These are phyloP conservation scores for Fusarium torreyae DNA, from an alignment of 2,329 filamentous ascomycete genomes.

Conservation along the genomic window DNA sequence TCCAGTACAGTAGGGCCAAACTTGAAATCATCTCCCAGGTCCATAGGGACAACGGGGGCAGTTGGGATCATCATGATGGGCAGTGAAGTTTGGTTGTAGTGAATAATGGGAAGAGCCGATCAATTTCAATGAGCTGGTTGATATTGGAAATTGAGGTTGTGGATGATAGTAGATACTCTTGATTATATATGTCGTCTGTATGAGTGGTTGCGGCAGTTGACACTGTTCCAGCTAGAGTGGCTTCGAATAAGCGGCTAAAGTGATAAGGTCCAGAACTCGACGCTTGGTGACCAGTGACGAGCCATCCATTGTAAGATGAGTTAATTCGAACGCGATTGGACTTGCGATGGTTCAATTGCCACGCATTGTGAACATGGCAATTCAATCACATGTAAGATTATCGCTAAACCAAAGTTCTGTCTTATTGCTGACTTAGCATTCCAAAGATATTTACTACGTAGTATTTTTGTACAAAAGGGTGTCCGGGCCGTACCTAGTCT, in stretches of 20 bases:
- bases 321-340: not conserved
- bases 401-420: not conserved
- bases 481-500: constrained; percentile 28
- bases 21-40: constrained; percentile 31
- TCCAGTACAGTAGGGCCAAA: constrained; percentile 38
- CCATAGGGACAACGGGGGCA: constrained; percentile 33
- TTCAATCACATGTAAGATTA: not conserved
- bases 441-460: not conserved
- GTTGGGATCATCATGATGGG: constrained; percentile 22
- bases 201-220: not conserved
- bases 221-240: not conserved
- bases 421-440: not conserved
- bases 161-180: not conserved
- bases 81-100: not conserved
- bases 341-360: no score
- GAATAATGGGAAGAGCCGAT: no score
- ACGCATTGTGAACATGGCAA: not conserved
- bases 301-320: not conserved
- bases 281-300: constrained; percentile 4
- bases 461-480: not conserved
- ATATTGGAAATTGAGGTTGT: not conserved
- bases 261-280: not conserved
- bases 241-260: not conserved
- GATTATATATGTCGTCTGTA: not conserved
- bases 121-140: no score